Conservation (phyloP, 495 filamentous ascomycete genomes). For the Geopyxis carbonaria region DNA sequence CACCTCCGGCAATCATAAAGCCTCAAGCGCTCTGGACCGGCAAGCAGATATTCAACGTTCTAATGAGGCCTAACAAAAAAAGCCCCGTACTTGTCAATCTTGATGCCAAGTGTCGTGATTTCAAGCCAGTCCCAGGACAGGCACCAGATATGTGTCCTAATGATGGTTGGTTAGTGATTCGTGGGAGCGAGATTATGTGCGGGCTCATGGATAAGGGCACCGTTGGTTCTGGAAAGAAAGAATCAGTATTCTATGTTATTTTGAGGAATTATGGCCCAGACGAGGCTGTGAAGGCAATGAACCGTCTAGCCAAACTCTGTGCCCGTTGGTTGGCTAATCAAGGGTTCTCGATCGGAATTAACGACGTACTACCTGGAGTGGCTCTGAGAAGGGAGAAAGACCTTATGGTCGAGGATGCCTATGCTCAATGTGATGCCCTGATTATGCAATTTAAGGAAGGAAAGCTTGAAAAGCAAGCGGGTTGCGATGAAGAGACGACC, state of each 20-base stretch:
- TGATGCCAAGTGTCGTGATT: slow-evolving; percentile 81
- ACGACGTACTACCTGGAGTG: slow-evolving; percentile 70
- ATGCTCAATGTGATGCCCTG: slow-evolving; percentile 64
- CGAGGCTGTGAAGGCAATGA: slow-evolving; percentile 81
- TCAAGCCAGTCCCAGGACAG: slow-evolving; percentile 37
- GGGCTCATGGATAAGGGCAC: slow-evolving; percentile 95
- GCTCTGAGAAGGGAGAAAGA: slow-evolving; percentile 53
- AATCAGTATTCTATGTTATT: slow-evolving; percentile 92
- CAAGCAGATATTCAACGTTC: slow-evolving; percentile 88
- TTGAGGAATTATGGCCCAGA: slow-evolving; percentile 85
- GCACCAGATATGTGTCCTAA: slow-evolving; percentile 62
- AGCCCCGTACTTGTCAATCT: slow-evolving; percentile 74
- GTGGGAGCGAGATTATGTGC: slow-evolving; percentile 96
- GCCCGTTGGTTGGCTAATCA: slow-evolving; percentile 75
- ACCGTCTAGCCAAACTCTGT: slow-evolving; percentile 75
- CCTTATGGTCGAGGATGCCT: slow-evolving; percentile 57
- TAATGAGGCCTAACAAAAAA: slow-evolving; percentile 77
- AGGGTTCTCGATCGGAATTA: slow-evolving; percentile 92
- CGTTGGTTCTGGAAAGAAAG: slow-evolving; percentile 90
- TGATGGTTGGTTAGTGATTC: slow-evolving; percentile 76
- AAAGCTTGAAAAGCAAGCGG: slow-evolving; percentile 63
- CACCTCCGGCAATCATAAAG: slow-evolving; percentile 68
- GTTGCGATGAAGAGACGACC: slow-evolving; percentile 79
- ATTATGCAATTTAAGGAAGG: slow-evolving; percentile 64
- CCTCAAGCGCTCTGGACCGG: slow-evolving; percentile 88